Conservation (phyloP, 169 alveolate species). For the Neospora caninum region DNA sequence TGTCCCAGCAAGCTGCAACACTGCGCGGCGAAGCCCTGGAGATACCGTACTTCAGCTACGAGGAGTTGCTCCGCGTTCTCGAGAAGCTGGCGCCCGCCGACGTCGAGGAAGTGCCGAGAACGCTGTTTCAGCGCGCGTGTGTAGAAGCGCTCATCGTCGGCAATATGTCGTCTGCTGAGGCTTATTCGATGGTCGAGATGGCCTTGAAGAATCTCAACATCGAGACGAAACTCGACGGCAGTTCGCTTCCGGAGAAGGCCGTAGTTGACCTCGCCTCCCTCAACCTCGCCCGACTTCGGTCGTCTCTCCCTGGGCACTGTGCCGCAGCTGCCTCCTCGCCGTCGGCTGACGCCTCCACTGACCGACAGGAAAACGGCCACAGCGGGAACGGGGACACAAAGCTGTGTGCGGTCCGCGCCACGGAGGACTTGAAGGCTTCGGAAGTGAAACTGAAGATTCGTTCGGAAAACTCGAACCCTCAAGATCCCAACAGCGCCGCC, state of each 20-base stretch:
- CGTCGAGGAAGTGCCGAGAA: neutral
- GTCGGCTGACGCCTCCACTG: too few species aligned
- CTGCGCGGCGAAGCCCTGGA: neutral
- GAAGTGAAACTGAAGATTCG: neutral
- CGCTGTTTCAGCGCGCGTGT: constrained; percentile 10
- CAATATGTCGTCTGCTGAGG: neutral
- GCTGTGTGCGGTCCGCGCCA: neutral
- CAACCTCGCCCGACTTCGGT: neutral
- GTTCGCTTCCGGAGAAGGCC: neutral
- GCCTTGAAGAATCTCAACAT: constrained; percentile 17
- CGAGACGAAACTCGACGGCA: neutral
- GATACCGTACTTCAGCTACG: constrained; percentile 5
- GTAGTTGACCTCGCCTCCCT: neutral
- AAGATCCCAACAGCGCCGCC: constrained; percentile 31
- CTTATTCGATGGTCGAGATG: neutral
- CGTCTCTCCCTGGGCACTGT: neutral
- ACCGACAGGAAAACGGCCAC: neutral
- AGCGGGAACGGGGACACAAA: neutral
- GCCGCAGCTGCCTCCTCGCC: too few species aligned
- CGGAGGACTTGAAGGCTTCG: neutral
- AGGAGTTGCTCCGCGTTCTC: neutral
- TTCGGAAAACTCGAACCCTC: neutral
- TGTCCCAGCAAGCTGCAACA: constrained; percentile 19
- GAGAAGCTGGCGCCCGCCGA: neutral
- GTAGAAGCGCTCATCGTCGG: neutral